Percentiles rank a stretch among this genome's conserved stretches.
Evolutionary conservation across 140 eudicot genomes (phyloP).

Genomic region (Anethum foeniculum): DNA sequence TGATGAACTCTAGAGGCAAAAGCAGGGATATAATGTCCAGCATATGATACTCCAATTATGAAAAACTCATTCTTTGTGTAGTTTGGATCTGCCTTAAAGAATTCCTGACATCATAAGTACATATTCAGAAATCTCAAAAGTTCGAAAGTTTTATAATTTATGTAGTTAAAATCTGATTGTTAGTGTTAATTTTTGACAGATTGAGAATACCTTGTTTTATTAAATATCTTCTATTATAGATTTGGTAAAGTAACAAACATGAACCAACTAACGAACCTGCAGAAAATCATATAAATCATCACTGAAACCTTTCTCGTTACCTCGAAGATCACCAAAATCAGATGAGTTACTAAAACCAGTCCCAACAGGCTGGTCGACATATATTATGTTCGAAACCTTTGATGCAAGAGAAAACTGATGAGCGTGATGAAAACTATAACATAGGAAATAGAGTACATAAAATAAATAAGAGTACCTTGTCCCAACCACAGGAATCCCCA

Average conservation of each 20-base stretch:
- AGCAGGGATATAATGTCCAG: constrained; percentile 88
- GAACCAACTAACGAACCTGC: background rate
- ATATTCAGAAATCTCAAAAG: background rate
- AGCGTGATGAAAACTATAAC: no score
- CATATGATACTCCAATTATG: constrained; percentile 88
- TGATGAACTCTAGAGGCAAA: constrained; percentile 55
- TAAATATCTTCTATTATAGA: no score
- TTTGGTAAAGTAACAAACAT: no score
- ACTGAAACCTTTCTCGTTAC: constrained; percentile 39
- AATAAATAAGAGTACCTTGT: constrained; percentile 38
- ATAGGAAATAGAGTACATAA: background rate
- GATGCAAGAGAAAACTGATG: background rate
- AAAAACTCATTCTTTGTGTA: constrained; percentile 48
- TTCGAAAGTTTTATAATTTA: no score
- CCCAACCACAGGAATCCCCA: constrained; percentile 93
- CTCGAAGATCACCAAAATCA: background rate
- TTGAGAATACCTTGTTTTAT: no score
- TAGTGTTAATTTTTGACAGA: no score
- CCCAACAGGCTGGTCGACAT: constrained; percentile 87
- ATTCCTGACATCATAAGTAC: constrained; percentile 31
- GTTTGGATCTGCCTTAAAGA: constrained; percentile 61
- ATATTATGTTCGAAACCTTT: constrained; percentile 40
- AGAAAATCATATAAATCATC: constrained; percentile 35
- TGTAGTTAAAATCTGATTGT: no score
- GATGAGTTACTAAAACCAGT: constrained; percentile 22